A percentile compares a stretch with the other conserved stretches of the same genome.
Conservation (phyloP, 345 rosid species). For the Citrus sinensis region DNA sequence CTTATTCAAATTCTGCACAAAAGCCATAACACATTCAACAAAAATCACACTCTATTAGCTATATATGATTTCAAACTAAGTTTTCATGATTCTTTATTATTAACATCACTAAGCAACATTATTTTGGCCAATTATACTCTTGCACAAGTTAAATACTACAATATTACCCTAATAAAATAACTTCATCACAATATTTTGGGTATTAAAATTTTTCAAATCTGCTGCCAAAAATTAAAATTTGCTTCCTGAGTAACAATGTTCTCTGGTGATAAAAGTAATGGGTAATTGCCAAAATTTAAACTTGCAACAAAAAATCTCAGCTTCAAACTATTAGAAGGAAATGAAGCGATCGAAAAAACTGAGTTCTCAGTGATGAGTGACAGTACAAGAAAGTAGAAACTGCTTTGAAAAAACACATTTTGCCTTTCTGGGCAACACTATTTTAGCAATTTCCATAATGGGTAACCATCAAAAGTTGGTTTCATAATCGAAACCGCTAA, state of each 20-base stretch:
- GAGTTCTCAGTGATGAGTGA: neutral
- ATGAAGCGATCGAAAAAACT: neutral
- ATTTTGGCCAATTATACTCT: neutral
- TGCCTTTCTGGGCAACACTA: neutral
- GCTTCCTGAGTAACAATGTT: neutral
- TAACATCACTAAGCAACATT: neutral
- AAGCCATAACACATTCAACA: neutral
- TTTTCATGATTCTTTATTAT: neutral
- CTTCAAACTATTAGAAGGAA: neutral
- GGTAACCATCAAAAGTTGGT: slow-evolving; percentile 13
- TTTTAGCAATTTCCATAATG: slow-evolving; percentile 3
- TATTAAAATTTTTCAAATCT: neutral
- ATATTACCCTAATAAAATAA: neutral
- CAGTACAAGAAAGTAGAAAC: neutral
- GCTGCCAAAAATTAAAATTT: neutral
- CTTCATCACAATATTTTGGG: neutral
- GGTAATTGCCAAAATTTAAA: neutral
- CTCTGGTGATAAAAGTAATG: neutral
- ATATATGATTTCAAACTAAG: neutral
- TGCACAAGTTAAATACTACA: neutral
- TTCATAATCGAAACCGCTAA: neutral
- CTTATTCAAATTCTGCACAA: slow-evolving; percentile 41
- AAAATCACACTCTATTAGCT: neutral
- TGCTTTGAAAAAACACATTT: neutral
- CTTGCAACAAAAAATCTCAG: neutral